phyloP scores from a whole-genome alignment of 2,329 filamentous ascomycete genomes.

The Diaporthe australafricana region DNA sequence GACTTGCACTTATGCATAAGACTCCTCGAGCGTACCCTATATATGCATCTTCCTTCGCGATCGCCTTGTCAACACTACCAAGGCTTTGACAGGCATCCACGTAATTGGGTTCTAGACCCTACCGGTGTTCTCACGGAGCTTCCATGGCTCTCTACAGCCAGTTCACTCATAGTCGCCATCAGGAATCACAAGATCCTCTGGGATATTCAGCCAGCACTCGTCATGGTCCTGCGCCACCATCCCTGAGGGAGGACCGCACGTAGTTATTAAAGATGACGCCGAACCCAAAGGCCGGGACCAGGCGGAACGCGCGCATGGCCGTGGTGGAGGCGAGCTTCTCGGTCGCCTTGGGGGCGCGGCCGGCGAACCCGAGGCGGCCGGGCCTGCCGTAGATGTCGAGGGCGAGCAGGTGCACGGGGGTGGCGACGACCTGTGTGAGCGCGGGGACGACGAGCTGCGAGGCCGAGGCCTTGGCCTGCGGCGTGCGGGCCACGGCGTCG shows the following conservation, averaged over 20 bases:
- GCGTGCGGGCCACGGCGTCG: background rate
- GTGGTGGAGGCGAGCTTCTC: conserved; percentile 18
- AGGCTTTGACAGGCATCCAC: background rate
- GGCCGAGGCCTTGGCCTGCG: background rate
- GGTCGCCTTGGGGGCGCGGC: background rate
- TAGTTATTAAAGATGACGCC: conserved; percentile 21
- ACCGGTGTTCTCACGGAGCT: background rate
- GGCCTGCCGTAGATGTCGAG: conserved; percentile 11
- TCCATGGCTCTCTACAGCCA: background rate
- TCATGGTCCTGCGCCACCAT: background rate
- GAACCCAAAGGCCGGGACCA: conserved; percentile 12
- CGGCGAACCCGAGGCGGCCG: background rate
- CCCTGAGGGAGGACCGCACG: background rate
- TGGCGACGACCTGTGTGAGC: conserved; percentile 22
- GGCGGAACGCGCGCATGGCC: conserved; percentile 8
- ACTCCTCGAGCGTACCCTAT: background rate
- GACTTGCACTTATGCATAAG: background rate
- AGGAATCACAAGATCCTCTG: no score
- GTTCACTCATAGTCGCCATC: background rate
- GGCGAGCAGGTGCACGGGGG: conserved; percentile 10
- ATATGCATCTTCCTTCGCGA: background rate
- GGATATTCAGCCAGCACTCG: no score
- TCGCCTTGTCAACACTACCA: background rate
- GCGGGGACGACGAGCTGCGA: conserved; percentile 19
- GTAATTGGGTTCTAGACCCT: background rate